Evolutionary conservation across 1,284 basidiomycete species (phyloP), one percentile per base, ranked within the genome.

Genomic region (Ceratobasidium theobromae): DNA sequence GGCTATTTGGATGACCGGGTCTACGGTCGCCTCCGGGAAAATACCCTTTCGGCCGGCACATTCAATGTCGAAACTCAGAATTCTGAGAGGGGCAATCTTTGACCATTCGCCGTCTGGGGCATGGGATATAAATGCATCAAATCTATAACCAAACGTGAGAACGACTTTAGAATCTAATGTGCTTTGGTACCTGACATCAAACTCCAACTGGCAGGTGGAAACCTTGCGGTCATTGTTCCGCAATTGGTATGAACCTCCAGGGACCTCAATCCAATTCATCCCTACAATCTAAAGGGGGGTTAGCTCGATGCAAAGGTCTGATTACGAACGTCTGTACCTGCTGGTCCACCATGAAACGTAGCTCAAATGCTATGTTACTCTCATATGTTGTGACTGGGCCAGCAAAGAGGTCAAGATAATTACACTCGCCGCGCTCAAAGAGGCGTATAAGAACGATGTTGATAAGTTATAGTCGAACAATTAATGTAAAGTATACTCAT

Each of bases 241-340:
- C 8, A 95, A 71, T 16, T 80, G 79, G 73, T 97, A 98, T 71
- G 85, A 86, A 1, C 91, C 90, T 0, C 87, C 86, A 1, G 89
- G 89, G 18, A 94, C 79, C 76, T 97, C 93, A 43, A 98, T 88
- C 95, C 95, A 98, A 74, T 96, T 98, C 95, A 98, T 98, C 2
- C 95, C 95, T 46, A 95, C 87, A 23, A 98, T 85, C 91, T 95
- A 70, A 6, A 38, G 53, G 11, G 66, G 41, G 41, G 52, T 41
- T 66, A 45, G 23, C 40, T 33, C 21, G 18, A 14, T 43, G 27
- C 2, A 69, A 25, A 33, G 11, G 12, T 32, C 53, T 27, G 21
- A 41, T 54, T 46, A 14, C 38, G 58, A 51, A 14, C 23, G 38
- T 65, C 75, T 27, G 48, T 38, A 92, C 93, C 80, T 93, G 88